Evolutionary conservation across 2,329 filamentous ascomycete genomes (phyloP), one percentile per base, ranked within the genome.

Genomic region (Myotisia sp.): DNA sequence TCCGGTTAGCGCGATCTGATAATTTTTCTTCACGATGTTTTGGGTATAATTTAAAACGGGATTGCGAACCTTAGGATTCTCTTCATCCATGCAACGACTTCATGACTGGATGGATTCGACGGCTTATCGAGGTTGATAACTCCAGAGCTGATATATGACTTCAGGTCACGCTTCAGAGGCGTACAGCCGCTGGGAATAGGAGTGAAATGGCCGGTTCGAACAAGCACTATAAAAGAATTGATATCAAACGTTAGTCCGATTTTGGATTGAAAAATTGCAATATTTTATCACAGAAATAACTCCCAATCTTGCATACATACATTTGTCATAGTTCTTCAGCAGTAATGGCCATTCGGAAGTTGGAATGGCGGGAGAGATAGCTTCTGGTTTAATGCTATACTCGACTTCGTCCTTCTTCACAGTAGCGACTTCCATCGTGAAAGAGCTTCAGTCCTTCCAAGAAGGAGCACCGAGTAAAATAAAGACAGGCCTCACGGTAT

Each of bases 81-180:
- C 78, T 98, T 98, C 50, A 95, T 81, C 90, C 90, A 98, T 47
- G 90, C 87, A 54, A 98, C 90, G 46, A 98, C 90, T 70, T 98
- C 90, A 71, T 98, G 90, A 53, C 80, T 90, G 47, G 86, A 94
- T 36, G 87, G 87, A 68, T 98, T 98, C 34, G 86, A 92, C 38
- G 87, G 90, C 68, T 92, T 92, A 67, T 92, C 83, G 49, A 94
- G 77, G 67, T 98, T 98, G 65, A 98, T 95, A 39, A 98, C 87
- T 64, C 90, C 90, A 44, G 84, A 92, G 59, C 81, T 87, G 58
- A 98, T 77, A 67, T 95, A 98, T 44, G 81, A 85, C 70, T 94
- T 94, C 55, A 98, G 72, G 59, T 95, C 87, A 60, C 90, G 82
- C 64, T 84, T 86, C 56, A 92, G 67, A 37, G 90, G 90, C 44